Evolutionary conservation across 768 basidiomycete species (phyloP).

Genomic region (Sutorius australiensis): DNA sequence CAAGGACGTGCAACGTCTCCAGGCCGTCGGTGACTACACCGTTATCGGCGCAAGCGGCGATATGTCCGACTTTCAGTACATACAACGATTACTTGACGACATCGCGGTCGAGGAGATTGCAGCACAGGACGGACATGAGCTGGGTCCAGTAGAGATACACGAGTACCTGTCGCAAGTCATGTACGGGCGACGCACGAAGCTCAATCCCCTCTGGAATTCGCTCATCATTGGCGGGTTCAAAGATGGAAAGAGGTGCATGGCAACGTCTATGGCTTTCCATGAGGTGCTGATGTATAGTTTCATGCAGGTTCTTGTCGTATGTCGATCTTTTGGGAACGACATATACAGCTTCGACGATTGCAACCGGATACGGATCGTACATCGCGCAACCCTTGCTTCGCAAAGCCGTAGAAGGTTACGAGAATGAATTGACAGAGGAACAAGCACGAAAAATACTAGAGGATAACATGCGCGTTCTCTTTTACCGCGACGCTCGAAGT

Average conservation of each 20-base stretch:
- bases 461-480: conserved; percentile 88
- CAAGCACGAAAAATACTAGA: conserved; percentile 77
- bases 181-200: conserved; percentile 83
- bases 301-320: conserved; percentile 78
- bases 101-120: conserved; percentile 77
- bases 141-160: conserved; percentile 88
- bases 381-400: conserved; percentile 92
- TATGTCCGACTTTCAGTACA: conserved; percentile 96
- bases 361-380: conserved; percentile 91
- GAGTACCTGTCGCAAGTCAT: conserved; percentile 88
- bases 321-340: conserved; percentile 98
- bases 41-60: conserved; percentile 92
- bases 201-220: conserved; percentile 95
- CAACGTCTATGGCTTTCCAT: background rate
- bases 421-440: conserved; percentile 70
- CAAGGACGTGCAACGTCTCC: conserved; percentile 89
- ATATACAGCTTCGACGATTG: conserved; percentile 87
- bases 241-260: conserved; percentile 69
- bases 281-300: background rate
- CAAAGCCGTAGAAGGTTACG: conserved; percentile 81
- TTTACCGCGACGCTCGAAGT: conserved; percentile 94
- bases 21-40: conserved; percentile 78
- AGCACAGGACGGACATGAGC: conserved; percentile 74
- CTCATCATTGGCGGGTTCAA: conserved; percentile 90
- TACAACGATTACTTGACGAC: conserved; percentile 76